Conservation (phyloP, 2,329 filamentous ascomycete species). For the Exserohilum turcica region DNA sequence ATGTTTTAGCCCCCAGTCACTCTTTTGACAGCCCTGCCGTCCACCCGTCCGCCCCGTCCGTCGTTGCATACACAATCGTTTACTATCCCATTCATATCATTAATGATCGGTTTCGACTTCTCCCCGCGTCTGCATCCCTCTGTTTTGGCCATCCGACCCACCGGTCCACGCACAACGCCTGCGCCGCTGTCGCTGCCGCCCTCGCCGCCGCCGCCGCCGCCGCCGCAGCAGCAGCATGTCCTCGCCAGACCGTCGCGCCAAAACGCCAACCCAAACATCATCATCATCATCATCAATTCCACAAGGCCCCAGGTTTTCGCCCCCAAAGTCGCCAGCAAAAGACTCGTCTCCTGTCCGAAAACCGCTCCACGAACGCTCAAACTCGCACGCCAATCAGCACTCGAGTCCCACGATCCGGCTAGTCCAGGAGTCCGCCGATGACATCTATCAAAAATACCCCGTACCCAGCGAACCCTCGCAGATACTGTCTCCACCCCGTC, state of each 20-base stretch:
- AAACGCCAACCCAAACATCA: slow-evolving; percentile 32
- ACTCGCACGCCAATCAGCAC: slow-evolving; percentile 45
- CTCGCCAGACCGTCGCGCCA: slow-evolving; percentile 30
- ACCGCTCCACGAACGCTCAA: slow-evolving; percentile 48
- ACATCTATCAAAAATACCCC: slow-evolving; percentile 48
- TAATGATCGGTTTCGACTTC: slow-evolving; percentile 40
- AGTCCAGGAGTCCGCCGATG: slow-evolving; percentile 43
- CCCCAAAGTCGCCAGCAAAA: slow-evolving; percentile 32
- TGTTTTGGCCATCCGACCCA: slow-evolving; percentile 28
- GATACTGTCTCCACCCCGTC: slow-evolving; percentile 47
- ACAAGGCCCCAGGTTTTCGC: slow-evolving; percentile 39
- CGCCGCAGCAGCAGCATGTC: slow-evolving; percentile 39
- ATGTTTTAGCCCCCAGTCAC: slow-evolving; percentile 43
- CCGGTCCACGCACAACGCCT: slow-evolving; percentile 7
- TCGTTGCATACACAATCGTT: slow-evolving; percentile 29
- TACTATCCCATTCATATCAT: slow-evolving; percentile 26
- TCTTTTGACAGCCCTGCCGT: slow-evolving; percentile 39
- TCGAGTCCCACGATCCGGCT: slow-evolving; percentile 50
- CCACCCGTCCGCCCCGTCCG: no score
- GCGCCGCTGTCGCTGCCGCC: slow-evolving; percentile 6
- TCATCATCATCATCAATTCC: slow-evolving; percentile 33
- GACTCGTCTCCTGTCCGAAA: slow-evolving; percentile 41
- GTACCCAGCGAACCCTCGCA: slow-evolving; percentile 49
- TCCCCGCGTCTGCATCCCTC: slow-evolving; percentile 28
- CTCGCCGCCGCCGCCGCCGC: neutral